Percentiles rank a stretch among this genome's conserved stretches.
Evolutionary conservation across 495 filamentous ascomycete genomes (phyloP).

Genomic region (Acidomyces sp.): DNA sequence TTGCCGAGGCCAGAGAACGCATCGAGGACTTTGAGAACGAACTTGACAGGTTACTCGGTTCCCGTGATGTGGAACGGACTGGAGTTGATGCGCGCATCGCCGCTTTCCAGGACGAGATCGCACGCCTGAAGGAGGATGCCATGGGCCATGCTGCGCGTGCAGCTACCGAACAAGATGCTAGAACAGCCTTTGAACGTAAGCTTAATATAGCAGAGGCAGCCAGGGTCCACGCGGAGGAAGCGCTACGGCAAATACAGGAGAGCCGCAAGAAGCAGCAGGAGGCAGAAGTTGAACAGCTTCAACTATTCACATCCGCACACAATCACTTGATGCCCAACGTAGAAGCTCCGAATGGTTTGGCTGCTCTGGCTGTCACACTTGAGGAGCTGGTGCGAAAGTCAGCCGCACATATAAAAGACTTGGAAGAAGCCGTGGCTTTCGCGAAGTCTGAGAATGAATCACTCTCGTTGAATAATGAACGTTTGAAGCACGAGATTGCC

Average conservation of each 20-base stretch:
- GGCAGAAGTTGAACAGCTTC: constrained; percentile 38
- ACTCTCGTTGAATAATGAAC: constrained; percentile 21
- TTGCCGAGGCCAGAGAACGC: constrained; percentile 56
- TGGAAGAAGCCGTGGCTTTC: constrained; percentile 27
- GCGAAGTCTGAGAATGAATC: constrained; percentile 29
- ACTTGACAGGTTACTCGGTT: constrained; percentile 69
- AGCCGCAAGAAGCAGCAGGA: constrained; percentile 35
- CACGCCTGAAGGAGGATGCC: constrained; percentile 25
- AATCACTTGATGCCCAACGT: constrained; percentile 47
- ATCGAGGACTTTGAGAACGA: constrained; percentile 85
- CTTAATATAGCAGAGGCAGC: constrained; percentile 36
- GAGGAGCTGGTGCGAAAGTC: constrained; percentile 35
- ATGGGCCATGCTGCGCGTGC: constrained; percentile 30
- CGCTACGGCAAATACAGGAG: constrained; percentile 26
- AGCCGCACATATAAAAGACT: constrained; percentile 25
- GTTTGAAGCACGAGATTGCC: constrained; percentile 20
- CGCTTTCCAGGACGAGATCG: constrained; percentile 57
- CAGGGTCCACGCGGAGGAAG: constrained; percentile 34
- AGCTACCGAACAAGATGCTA: constrained; percentile 41
- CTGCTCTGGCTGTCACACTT: constrained; percentile 39
- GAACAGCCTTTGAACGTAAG: constrained; percentile 40
- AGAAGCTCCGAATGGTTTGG: constrained; percentile 43
- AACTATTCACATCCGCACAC: constrained; percentile 49
- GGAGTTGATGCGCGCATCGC: constrained; percentile 54
- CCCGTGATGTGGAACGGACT: constrained; percentile 62